phyloP scores from a whole-genome alignment of 345 rosid genomes.

The Acer yangbiense region DNA sequence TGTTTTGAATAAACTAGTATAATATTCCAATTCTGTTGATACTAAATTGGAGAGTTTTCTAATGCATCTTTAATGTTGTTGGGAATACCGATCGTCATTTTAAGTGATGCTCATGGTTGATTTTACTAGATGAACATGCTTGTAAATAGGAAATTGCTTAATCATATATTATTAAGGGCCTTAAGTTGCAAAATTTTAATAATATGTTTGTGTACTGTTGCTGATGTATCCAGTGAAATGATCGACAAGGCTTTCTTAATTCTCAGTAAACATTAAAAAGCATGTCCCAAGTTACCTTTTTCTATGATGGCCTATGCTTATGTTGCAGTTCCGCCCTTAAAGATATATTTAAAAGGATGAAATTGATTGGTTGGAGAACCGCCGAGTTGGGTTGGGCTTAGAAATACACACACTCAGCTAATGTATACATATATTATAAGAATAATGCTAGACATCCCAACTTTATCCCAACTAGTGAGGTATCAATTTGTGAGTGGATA shows the following conservation, averaged over 20 bases:
- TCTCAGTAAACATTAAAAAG: neutral
- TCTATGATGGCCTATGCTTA: neutral
- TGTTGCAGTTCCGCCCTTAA: neutral
- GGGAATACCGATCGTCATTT: neutral
- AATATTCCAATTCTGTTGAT: neutral
- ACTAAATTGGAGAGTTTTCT: neutral
- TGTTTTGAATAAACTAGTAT: constrained; percentile 1
- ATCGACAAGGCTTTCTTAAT: neutral
- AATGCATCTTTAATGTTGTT: neutral
- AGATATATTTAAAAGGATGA: neutral
- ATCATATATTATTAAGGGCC: neutral
- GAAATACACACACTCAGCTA: neutral
- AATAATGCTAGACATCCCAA: too few species aligned
- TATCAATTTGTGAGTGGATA: too few species aligned
- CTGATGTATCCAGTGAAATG: neutral
- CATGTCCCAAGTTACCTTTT: neutral
- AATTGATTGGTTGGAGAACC: neutral
- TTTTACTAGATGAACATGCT: neutral
- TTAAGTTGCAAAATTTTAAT: neutral
- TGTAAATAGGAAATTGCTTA: neutral
- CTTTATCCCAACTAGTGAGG: too few species aligned
- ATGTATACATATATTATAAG: neutral
- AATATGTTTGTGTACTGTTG: neutral
- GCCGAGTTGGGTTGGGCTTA: neutral
- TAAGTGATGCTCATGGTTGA: neutral